Conservation (phyloP, 2,329 filamentous ascomycete species). For the Thelonectria blattea region DNA sequence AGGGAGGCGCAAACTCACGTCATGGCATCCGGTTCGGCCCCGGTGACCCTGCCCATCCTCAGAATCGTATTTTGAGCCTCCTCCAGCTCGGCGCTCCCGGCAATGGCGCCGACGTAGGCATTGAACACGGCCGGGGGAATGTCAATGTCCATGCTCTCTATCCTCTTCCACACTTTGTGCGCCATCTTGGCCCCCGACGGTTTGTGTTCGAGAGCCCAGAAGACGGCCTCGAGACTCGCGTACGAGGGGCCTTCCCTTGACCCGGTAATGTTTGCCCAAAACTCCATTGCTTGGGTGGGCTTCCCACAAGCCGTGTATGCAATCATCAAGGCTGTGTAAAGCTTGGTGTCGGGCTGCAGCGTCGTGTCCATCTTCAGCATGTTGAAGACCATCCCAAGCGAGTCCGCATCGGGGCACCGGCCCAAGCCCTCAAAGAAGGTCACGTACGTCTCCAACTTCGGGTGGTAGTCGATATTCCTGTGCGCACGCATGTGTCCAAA, state of each 20-base stretch:
- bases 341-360: slow-evolving; percentile 74
- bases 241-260: slow-evolving; percentile 88
- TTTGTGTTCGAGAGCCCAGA: slow-evolving; percentile 75
- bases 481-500: slow-evolving; percentile 95
- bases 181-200: slow-evolving; percentile 65
- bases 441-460: slow-evolving; percentile 77
- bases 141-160: slow-evolving; percentile 78
- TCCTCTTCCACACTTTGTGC: slow-evolving; percentile 72
- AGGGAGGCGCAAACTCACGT: slow-evolving; percentile 65
- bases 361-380: slow-evolving; percentile 92
- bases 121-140: slow-evolving; percentile 76
- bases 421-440: slow-evolving; percentile 79
- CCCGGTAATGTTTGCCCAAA: slow-evolving; percentile 84
- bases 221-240: slow-evolving; percentile 78
- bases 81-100: slow-evolving; percentile 72
- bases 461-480: slow-evolving; percentile 65
- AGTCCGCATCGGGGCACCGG: slow-evolving; percentile 57
- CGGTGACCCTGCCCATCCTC: slow-evolving; percentile 70
- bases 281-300: slow-evolving; percentile 71
- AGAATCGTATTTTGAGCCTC: slow-evolving; percentile 71
- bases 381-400: slow-evolving; percentile 81
- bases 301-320: slow-evolving; percentile 77
- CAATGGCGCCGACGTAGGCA: slow-evolving; percentile 78
- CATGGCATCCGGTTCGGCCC: slow-evolving; percentile 69
- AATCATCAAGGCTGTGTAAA: slow-evolving; percentile 87